Conservation (phyloP, 1,284 basidiomycete genomes). For the Tylopilus sp. region DNA sequence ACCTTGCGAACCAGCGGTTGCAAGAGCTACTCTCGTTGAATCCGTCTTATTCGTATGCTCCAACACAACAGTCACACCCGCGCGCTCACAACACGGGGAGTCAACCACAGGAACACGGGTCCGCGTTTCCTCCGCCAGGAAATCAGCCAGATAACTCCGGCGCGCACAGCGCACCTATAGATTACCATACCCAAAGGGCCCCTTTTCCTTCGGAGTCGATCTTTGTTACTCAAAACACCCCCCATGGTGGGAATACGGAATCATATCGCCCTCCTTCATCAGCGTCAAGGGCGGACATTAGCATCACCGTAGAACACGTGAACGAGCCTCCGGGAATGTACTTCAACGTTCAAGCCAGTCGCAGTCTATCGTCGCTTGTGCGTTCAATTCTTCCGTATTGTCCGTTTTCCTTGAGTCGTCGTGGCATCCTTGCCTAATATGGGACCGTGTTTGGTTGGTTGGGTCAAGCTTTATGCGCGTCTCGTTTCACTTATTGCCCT, state of each 20-base stretch:
- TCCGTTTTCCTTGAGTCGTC: too few species aligned
- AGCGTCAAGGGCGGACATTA: slow-evolving; percentile 10
- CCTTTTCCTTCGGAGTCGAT: slow-evolving; percentile 7
- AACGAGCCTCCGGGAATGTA: slow-evolving; percentile 8
- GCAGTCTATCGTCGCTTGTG: slow-evolving; percentile 25
- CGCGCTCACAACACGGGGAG: slow-evolving; percentile 3
- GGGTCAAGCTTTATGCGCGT: too few species aligned
- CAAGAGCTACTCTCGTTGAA: slow-evolving; percentile 26
- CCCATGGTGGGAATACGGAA: slow-evolving; percentile 8
- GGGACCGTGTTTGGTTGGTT: too few species aligned
- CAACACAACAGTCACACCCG: neutral
- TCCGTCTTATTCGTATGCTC: slow-evolving; percentile 1
- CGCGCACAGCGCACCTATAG: neutral
- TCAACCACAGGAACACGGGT: slow-evolving; percentile 3
- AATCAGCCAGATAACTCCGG: slow-evolving; percentile 1
- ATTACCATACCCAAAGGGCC: slow-evolving; percentile 3
- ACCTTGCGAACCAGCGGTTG: slow-evolving; percentile 21
- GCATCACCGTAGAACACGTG: slow-evolving; percentile 17
- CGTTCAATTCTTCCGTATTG: slow-evolving; percentile 8
- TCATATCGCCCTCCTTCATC: slow-evolving; percentile 6
- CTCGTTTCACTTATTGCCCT: too few species aligned
- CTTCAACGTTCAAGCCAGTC: slow-evolving; percentile 16
- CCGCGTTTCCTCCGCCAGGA: neutral
- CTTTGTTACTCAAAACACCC: slow-evolving; percentile 1
- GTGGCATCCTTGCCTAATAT: too few species aligned